These are phyloP conservation scores for Parmelia sp. DNA, from an alignment of 495 filamentous ascomycete species.

Conservation along the genomic window DNA sequence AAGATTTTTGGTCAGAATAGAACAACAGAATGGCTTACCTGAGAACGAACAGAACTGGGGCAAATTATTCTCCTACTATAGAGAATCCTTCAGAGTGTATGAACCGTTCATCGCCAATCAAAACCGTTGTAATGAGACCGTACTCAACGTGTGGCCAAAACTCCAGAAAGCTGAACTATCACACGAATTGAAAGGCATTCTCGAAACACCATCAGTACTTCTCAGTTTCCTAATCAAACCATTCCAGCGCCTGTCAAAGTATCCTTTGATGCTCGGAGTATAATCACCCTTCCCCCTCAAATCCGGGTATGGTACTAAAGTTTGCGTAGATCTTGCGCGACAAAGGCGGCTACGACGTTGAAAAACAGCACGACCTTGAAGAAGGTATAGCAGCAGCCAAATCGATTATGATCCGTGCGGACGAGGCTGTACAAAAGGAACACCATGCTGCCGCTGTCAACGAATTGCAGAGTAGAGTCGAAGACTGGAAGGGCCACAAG, in stretches of 20 bases:
- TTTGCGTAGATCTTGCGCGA: constrained; percentile 69
- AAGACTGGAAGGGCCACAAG: constrained; percentile 93
- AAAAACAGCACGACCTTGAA: constrained; percentile 59
- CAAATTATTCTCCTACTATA: constrained; percentile 67
- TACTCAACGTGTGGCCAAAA: constrained; percentile 48
- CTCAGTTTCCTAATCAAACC: constrained; percentile 92
- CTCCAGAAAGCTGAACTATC: constrained; percentile 50
- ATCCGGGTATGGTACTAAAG: not conserved
- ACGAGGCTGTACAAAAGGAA: constrained; percentile 83
- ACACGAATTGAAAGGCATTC: constrained; percentile 54
- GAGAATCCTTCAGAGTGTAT: constrained; percentile 81
- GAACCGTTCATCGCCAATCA: constrained; percentile 97
- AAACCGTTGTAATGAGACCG: constrained; percentile 45
- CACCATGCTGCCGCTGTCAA: constrained; percentile 70
- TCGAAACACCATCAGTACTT: constrained; percentile 53
- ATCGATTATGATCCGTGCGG: constrained; percentile 71
- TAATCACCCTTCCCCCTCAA: constrained; percentile 23
- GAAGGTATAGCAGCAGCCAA: constrained; percentile 70
- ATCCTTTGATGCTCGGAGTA: constrained; percentile 84
- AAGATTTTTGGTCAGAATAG: constrained; percentile 87
- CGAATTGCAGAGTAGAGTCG: constrained; percentile 77
- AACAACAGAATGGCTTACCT: constrained; percentile 82
- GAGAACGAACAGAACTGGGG: constrained; percentile 86
- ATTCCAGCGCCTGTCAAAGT: constrained; percentile 91
- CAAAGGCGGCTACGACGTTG: constrained; percentile 62